phyloP scores from a whole-genome alignment of 2,329 filamentous ascomycete species.

The Fusarium chlamydosporum region DNA sequence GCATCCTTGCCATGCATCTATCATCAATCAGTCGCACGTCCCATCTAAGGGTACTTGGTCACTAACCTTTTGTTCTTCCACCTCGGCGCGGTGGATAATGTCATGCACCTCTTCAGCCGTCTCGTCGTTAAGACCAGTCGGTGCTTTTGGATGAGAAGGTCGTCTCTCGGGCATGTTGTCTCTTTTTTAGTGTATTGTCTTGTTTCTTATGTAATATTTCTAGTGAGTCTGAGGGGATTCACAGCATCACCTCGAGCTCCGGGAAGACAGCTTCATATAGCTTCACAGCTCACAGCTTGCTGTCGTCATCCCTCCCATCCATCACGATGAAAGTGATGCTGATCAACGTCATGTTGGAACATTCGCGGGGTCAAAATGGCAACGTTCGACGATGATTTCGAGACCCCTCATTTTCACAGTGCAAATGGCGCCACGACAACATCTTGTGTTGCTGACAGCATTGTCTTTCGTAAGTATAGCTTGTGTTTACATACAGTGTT shows the following conservation, averaged over 20 bases:
- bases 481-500: constrained; percentile 13
- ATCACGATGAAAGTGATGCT: constrained; percentile 44
- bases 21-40: background rate
- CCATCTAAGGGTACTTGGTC: fast-evolving
- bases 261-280: constrained; percentile 42
- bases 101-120: constrained; percentile 54
- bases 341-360: constrained; percentile 45
- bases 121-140: constrained; percentile 51
- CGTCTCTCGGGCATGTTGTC: constrained; percentile 36
- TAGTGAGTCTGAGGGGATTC: background rate
- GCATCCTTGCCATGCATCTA: constrained; percentile 49
- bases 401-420: constrained; percentile 48
- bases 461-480: background rate
- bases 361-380: constrained; percentile 39
- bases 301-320: constrained; percentile 42
- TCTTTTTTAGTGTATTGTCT: background rate
- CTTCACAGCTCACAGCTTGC: background rate
- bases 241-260: background rate
- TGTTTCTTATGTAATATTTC: constrained; percentile 1
- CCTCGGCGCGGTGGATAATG: constrained; percentile 55
- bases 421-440: constrained; percentile 33
- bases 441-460: background rate
- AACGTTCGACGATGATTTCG: constrained; percentile 33
- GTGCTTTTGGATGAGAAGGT: constrained; percentile 29
- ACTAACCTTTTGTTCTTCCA: constrained; percentile 52